Evolutionary conservation across 371 early-diverging fungal genomes (phyloP), one percentile per base, ranked within the genome.

Genomic region (Mortierella sp.): DNA sequence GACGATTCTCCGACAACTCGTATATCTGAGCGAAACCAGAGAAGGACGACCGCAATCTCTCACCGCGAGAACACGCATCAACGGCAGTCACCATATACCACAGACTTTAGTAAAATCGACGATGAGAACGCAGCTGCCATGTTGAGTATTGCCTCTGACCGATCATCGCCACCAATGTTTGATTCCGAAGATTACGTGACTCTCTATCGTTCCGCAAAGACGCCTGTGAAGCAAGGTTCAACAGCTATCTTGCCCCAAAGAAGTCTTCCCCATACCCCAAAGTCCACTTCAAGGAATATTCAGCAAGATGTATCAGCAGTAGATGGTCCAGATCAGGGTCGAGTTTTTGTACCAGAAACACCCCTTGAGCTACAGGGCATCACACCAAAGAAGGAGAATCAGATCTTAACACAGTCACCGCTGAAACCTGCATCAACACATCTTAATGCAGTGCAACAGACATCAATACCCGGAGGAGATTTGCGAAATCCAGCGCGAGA

Each of bases 141-240:
- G 26, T 22, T 35, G 32, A 62, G 54, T 32, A 62, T 68, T 52
- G 64, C 30, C 6, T 75, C 75, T 28, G 72, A 80, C 49, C 75
- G 65, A 47, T 80, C 80, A 5, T 80, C 80, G 3, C 75, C 74
- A 18, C 71, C 75, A 30, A 78, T 78, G 65, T 78, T 74, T 61
- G 74, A 73, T 16, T 65, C 68, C 1, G 60, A 51, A 0, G 73
- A 68, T 47, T 61, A 62, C 52, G 35, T 35, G 1, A n/a, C 54
- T 14, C 18, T 40, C 43, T 40, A 20, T 49, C 37, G 5, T 28
- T 37, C 20, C 20, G n/a, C n/a, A 30, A 43, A 49, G 51, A 51
- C 22, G 9, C 35, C 28, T 11, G 35, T 61, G 10, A 28, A 24
- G 32, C 43, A 51, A 57, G 11, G 1, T 37, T 37, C 39, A 10